These are phyloP conservation scores for Fusarium guadeloupense DNA, from an alignment of 2,329 filamentous ascomycete genomes.

Conservation along the genomic window DNA sequence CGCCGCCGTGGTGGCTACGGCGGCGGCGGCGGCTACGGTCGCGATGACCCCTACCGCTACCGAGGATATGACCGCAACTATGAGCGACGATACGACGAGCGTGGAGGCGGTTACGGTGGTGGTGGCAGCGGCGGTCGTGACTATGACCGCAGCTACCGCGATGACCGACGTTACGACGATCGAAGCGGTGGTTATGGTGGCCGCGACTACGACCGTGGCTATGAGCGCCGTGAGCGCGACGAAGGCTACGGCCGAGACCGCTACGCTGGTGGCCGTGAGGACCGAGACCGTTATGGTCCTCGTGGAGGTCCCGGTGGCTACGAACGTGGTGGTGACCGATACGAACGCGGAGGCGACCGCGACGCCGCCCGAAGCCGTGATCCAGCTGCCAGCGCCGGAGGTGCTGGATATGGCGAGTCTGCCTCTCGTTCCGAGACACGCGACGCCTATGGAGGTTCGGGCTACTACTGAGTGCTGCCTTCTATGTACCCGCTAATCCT, in stretches of 20 bases:
- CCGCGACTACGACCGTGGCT: constrained; percentile 67
- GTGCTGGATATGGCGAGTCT: constrained; percentile 53
- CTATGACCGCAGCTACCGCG: constrained; percentile 62
- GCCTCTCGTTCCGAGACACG: constrained; percentile 55
- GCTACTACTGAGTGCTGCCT: constrained; percentile 32
- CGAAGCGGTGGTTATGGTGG: constrained; percentile 57
- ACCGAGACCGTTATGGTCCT: constrained; percentile 54
- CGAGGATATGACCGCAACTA: constrained; percentile 56
- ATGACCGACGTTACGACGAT: constrained; percentile 59
- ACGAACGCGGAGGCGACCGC: constrained; percentile 57
- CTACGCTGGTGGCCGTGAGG: constrained; percentile 55
- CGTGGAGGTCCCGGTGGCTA: constrained; percentile 54
- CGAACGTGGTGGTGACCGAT: constrained; percentile 55
- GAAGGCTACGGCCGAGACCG: constrained; percentile 52
- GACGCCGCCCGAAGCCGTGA: constrained; percentile 54
- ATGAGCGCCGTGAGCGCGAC: constrained; percentile 59
- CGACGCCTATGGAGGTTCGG: constrained; percentile 56
- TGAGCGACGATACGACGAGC: constrained; percentile 58
- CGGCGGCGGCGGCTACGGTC: constrained; percentile 55
- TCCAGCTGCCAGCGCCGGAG: constrained; percentile 47
- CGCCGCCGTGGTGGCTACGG: constrained; percentile 69
- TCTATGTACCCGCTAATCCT: constrained; percentile 43
- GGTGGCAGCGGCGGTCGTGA: constrained; percentile 55
- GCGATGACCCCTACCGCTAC: constrained; percentile 68
- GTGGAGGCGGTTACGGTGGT: constrained; percentile 54